Evolutionary conservation across 208 protist species (phyloP).

Genomic region (Porcisia hertigi): DNA sequence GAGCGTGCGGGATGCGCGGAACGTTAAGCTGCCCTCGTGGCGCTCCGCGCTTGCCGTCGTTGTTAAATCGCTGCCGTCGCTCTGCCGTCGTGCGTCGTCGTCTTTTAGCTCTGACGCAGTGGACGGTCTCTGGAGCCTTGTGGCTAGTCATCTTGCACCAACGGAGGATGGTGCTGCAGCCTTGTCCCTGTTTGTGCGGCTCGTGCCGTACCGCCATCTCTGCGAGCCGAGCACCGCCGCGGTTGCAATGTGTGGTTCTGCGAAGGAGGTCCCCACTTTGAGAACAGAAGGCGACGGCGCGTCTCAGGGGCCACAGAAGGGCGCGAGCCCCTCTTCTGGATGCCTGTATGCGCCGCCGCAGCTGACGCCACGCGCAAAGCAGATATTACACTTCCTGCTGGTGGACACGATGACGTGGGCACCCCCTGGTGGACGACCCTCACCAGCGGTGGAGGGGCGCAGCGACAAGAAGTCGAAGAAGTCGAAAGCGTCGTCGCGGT

Average conservation of each 20-base stretch:
- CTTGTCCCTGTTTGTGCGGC: constrained; percentile 27
- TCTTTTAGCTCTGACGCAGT: constrained; percentile 51
- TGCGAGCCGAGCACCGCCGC: background rate
- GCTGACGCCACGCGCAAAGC: constrained; percentile 27
- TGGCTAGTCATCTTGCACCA: constrained; percentile 25
- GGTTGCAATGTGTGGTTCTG: background rate
- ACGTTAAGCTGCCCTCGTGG: constrained; percentile 15
- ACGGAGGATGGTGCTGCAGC: constrained; percentile 11
- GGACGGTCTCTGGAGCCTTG: constrained; percentile 53
- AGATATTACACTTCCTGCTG: constrained; percentile 56
- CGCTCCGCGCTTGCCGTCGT: constrained; percentile 9
- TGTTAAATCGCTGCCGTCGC: constrained; percentile 12
- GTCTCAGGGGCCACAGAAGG: background rate
- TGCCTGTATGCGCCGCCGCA: background rate
- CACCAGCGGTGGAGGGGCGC: background rate
- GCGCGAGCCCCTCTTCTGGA: background rate
- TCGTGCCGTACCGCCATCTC: constrained; percentile 33
- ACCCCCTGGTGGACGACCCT: background rate
- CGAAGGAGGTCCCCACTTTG: background rate
- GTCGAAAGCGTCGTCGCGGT: background rate
- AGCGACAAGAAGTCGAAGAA: background rate
- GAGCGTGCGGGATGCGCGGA: constrained; percentile 15
- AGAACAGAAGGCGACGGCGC: background rate
- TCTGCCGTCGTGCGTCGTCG: constrained; percentile 38
- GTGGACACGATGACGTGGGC: constrained; percentile 47